Conservation (phyloP, 208 protist genomes). For the Phytomonas francai region DNA sequence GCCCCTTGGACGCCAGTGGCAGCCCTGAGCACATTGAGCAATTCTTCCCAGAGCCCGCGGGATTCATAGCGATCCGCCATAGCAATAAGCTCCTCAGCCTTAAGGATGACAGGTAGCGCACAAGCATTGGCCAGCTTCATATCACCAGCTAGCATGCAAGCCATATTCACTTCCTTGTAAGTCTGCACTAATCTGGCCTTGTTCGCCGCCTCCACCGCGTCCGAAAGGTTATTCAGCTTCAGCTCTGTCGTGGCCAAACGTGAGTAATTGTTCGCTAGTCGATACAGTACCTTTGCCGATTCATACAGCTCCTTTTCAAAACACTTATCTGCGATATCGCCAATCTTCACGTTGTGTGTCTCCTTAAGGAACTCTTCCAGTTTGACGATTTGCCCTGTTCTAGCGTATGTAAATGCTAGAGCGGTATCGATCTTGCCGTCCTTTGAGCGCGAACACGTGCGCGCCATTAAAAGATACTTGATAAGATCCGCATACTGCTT, state of each 20-base stretch:
- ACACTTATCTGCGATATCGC: slow-evolving; percentile 96
- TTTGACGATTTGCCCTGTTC: slow-evolving; percentile 95
- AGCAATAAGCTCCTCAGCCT: slow-evolving; percentile 96
- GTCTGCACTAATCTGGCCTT: slow-evolving; percentile 96
- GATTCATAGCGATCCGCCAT: slow-evolving; percentile 89
- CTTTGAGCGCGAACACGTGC: slow-evolving; percentile 79
- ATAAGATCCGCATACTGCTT: slow-evolving; percentile 95
- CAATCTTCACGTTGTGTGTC: slow-evolving; percentile 96
- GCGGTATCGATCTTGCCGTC: slow-evolving; percentile 97
- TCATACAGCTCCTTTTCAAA: slow-evolving; percentile 97
- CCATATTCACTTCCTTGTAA: slow-evolving; percentile 96
- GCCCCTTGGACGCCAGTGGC: slow-evolving; percentile 93
- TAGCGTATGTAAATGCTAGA: slow-evolving; percentile 95
- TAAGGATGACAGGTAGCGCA: slow-evolving; percentile 97
- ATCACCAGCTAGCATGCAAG: slow-evolving; percentile 97
- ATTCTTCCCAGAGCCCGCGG: slow-evolving; percentile 92
- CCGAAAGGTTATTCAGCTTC: slow-evolving; percentile 91
- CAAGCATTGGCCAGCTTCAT: slow-evolving; percentile 97
- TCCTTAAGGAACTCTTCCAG: slow-evolving; percentile 98
- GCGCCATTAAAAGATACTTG: slow-evolving; percentile 97
- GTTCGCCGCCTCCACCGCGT: slow-evolving; percentile 97
- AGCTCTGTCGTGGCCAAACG: slow-evolving; percentile 95
- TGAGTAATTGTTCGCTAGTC: slow-evolving; percentile 93
- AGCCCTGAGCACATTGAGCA: slow-evolving; percentile 94
- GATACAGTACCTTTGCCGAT: slow-evolving; percentile 98